Evolutionary conservation across 805 yeast genomes (phyloP), one percentile per base, ranked within the genome.

Genomic region (Cyberlindnera misumaiensis): DNA sequence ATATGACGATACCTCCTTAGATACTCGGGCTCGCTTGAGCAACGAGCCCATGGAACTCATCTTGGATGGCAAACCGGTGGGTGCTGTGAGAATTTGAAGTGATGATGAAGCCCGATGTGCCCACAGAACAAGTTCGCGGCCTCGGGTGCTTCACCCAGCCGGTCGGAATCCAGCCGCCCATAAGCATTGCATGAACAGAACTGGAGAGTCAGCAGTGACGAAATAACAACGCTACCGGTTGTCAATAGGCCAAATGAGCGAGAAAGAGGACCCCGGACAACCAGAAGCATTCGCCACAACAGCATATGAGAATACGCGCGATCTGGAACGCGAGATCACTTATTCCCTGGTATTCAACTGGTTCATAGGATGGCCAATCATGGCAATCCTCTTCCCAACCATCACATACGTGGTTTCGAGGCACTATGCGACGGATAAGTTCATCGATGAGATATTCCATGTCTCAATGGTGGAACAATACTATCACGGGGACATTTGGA

Each of bases 371-470:
- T 60, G 61, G 44, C 65, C 66, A 2, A 8, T 56, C 0, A 36
- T 61, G 15, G 15, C 55, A 3, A 17, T 63, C 10, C 45, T 49
- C 20, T 62, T 57, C 26, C 26, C 45, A 3, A 17, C 46, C 5
- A 46, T 62, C 13, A 62, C 64, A 11, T 51, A 47, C 35, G 44
- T 43, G 15, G 40, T 62, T 3, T 54, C 63, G 4, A 54, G 53
- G 2, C 46, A 41, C 20, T 53, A 53, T 10, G 55, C 59, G 2
- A 59, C 64, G 5, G 57, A 55, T 16, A 52, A 48, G 14, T 66
- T 65, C 45, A 67, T 67, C 10, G 96, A 93, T 63, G 98, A 93
- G 59, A 67, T 74, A 11, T 90, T 90, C 61, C 98, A 93, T 56
- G 68, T 85, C 16, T 76, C 78, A 7, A 97, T 93, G 65, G 78